A percentile compares a stretch with the other conserved stretches of the same genome.
Conservation (phyloP, 495 filamentous ascomycete genomes). For the Annulohypoxylon nitens region DNA sequence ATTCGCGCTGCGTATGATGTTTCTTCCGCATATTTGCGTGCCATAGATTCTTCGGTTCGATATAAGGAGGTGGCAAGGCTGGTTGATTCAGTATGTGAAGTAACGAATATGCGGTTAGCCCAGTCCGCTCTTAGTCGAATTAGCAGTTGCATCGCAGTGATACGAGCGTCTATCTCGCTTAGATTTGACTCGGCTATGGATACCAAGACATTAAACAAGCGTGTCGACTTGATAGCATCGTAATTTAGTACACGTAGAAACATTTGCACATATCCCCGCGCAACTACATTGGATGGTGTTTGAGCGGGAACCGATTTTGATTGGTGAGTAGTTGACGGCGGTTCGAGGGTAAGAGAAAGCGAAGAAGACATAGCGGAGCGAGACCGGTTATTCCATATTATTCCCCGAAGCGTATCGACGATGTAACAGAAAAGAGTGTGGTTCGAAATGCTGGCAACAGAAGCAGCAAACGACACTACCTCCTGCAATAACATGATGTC, state of each 20-base stretch:
- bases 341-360: slow-evolving; percentile 44
- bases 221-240: slow-evolving; percentile 64
- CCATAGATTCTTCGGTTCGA: slow-evolving; percentile 70
- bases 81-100: slow-evolving; percentile 73
- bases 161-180: slow-evolving; percentile 74
- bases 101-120: slow-evolving; percentile 76
- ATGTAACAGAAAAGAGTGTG: slow-evolving; percentile 65
- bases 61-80: slow-evolving; percentile 77
- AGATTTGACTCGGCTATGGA: slow-evolving; percentile 67
- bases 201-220: slow-evolving; percentile 68
- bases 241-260: slow-evolving; percentile 72
- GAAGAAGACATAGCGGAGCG: slow-evolving; percentile 52
- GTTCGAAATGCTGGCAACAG: slow-evolving; percentile 63
- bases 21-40: slow-evolving; percentile 65
- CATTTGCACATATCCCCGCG: slow-evolving; percentile 67
- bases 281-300: slow-evolving; percentile 67
- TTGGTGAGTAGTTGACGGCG: slow-evolving; percentile 37
- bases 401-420: slow-evolving; percentile 60
- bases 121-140: slow-evolving; percentile 87
- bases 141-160: slow-evolving; percentile 85
- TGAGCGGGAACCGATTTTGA: slow-evolving; percentile 49
- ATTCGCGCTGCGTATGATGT: slow-evolving; percentile 56
- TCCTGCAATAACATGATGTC: slow-evolving; percentile 66
- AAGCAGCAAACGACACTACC: slow-evolving; percentile 62
- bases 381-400: slow-evolving; percentile 57